These are phyloP conservation scores for Fusarium lyarnte DNA, from an alignment of 2,329 filamentous ascomycete genomes.

Conservation along the genomic window DNA sequence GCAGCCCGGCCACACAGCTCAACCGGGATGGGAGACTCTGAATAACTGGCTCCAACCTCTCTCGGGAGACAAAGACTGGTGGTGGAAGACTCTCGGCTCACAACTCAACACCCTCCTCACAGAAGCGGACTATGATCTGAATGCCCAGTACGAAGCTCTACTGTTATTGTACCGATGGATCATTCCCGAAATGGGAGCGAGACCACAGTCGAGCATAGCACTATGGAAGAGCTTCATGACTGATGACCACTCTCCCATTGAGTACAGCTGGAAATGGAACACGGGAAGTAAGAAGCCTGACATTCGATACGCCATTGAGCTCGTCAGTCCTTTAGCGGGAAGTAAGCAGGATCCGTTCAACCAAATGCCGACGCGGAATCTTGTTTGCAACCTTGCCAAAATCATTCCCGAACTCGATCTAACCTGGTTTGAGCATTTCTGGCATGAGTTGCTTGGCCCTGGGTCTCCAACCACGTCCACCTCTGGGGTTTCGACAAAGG, in stretches of 20 bases:
- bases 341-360: not conserved
- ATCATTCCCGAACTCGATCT: not conserved
- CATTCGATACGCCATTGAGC: not conserved
- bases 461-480: not conserved
- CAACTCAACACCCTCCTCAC: not conserved
- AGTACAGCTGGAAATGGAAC: constrained; percentile 10
- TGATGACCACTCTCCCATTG: not conserved
- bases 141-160: not conserved
- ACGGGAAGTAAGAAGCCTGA: not conserved
- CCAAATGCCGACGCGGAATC: not conserved
- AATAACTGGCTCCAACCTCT: not conserved
- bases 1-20: not conserved
- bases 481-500: not conserved
- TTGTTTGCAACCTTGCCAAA: not conserved
- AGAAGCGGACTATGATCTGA: not conserved
- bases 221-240: not conserved
- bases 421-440: constrained; percentile 2
- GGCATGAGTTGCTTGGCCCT: not conserved
- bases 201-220: not conserved
- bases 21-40: not conserved
- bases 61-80: not conserved
- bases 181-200: not conserved
- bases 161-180: not conserved
- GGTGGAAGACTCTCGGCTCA: not conserved
- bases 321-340: not conserved